phyloP scores from a whole-genome alignment of 495 filamentous ascomycete species.

The Umbilicaria muhlenbergii region DNA sequence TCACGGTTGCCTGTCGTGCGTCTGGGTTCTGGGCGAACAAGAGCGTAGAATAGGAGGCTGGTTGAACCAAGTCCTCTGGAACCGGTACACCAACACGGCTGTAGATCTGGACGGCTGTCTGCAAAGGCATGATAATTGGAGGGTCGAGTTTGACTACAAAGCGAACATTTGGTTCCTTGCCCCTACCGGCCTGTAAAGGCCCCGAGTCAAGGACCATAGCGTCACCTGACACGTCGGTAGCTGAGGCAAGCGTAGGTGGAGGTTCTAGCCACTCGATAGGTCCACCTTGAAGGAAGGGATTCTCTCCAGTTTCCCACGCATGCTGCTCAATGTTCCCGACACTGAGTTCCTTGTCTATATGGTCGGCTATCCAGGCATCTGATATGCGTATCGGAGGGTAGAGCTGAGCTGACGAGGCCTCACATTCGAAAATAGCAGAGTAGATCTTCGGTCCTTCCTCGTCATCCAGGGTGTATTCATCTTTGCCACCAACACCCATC shows the following conservation, averaged over 20 bases:
- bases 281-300: constrained; percentile 19
- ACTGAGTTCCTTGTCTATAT: constrained; percentile 32
- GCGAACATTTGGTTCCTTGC: constrained; percentile 52
- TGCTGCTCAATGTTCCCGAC: constrained; percentile 1
- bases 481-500: constrained; percentile 1
- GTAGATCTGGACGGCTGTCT: constrained; percentile 51
- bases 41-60: constrained; percentile 50
- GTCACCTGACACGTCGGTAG: constrained; percentile 20
- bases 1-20: constrained; percentile 11
- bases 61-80: constrained; percentile 34
- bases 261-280: constrained; percentile 54
- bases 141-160: constrained; percentile 80
- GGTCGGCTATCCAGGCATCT: constrained; percentile 46
- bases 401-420: constrained; percentile 29
- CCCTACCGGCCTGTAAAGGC: constrained; percentile 22
- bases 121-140: constrained; percentile 56
- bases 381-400: constrained; percentile 48
- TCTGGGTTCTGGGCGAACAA: constrained; percentile 35
- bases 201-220: constrained; percentile 30
- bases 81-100: constrained; percentile 40
- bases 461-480: constrained; percentile 2
- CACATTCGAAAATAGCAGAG: constrained; percentile 50
- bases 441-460: constrained; percentile 29
- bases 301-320: constrained; percentile 18
- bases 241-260: constrained; percentile 17